Conservation (phyloP, 768 basidiomycete species). For the Paxillus ammoniavirescens region DNA sequence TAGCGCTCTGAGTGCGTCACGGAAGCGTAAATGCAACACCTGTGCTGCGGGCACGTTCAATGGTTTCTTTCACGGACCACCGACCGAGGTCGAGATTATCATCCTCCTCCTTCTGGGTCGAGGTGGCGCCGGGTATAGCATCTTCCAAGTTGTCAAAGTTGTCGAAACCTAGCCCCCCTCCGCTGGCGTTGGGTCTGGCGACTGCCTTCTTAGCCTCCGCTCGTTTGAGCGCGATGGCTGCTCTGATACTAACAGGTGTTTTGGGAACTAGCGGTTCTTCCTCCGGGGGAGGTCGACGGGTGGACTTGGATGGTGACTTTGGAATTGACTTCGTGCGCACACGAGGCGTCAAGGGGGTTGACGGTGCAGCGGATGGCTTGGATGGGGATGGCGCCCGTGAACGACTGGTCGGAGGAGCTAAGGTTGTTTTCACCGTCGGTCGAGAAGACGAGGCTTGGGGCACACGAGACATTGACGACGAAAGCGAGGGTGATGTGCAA, state of each 20-base stretch:
- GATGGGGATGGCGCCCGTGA: slow-evolving; percentile 30
- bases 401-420: slow-evolving; percentile 29
- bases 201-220: slow-evolving; percentile 72
- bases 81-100: slow-evolving; percentile 54
- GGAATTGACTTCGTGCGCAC: slow-evolving; percentile 37
- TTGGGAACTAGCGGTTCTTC: slow-evolving; percentile 31
- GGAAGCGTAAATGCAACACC: slow-evolving; percentile 46
- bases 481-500: background rate
- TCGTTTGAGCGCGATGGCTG: slow-evolving; percentile 75
- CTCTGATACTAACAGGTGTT: slow-evolving; percentile 54
- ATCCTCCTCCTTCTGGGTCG: slow-evolving; percentile 39
- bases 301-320: slow-evolving; percentile 32
- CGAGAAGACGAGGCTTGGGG: slow-evolving; percentile 36
- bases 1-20: slow-evolving; percentile 39
- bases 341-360: slow-evolving; percentile 29
- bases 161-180: slow-evolving; percentile 28
- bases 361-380: slow-evolving; percentile 27
- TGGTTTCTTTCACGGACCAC: slow-evolving; percentile 67
- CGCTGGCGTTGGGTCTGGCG: slow-evolving; percentile 22
- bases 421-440: slow-evolving; percentile 27
- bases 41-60: slow-evolving; percentile 74
- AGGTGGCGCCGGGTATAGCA: slow-evolving; percentile 33
- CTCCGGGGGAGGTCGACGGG: slow-evolving; percentile 22
- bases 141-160: slow-evolving; percentile 48
- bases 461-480: slow-evolving; percentile 38